Evolutionary conservation across 371 early-diverging fungal genomes (phyloP).

Genomic region (Rhizopus sp.): DNA sequence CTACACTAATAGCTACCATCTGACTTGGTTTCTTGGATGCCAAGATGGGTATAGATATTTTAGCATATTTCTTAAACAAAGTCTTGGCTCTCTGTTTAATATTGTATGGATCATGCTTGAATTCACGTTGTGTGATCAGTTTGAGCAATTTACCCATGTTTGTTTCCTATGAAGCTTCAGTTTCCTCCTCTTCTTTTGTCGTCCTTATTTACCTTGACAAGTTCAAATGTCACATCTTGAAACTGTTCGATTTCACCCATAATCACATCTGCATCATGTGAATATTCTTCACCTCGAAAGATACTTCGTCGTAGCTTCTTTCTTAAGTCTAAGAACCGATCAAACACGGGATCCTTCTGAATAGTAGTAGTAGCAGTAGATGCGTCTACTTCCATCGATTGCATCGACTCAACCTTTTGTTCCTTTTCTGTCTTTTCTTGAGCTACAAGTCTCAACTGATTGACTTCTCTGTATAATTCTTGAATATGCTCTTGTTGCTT

Average conservation of each 20-base stretch:
- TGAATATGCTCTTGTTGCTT: slow-evolving; percentile 24
- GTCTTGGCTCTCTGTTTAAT: slow-evolving; percentile 32
- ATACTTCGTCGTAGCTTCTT: slow-evolving; percentile 41
- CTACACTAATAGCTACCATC: slow-evolving; percentile 34
- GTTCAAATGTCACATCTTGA: slow-evolving; percentile 41
- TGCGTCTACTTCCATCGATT: not conserved
- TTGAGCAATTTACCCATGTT: slow-evolving; percentile 52
- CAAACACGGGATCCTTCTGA: slow-evolving; percentile 11
- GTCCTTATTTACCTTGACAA: slow-evolving; percentile 36
- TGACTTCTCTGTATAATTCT: slow-evolving; percentile 5
- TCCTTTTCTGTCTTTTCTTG: slow-evolving; percentile 22
- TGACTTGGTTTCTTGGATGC: slow-evolving; percentile 22
- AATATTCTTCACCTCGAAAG: slow-evolving; percentile 42
- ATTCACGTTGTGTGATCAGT: slow-evolving; percentile 36
- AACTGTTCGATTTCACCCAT: slow-evolving; percentile 49
- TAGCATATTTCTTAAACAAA: slow-evolving; percentile 37
- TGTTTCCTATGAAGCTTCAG: slow-evolving; percentile 35
- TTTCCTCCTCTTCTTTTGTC: not conserved
- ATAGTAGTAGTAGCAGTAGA: not conserved
- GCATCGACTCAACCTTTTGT: not conserved
- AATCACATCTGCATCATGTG: slow-evolving; percentile 35
- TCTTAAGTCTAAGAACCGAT: slow-evolving; percentile 30
- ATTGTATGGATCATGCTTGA: slow-evolving; percentile 35
- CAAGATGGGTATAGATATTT: slow-evolving; percentile 38
- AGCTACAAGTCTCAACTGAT: too few relatives aligned